phyloP scores from a whole-genome alignment of 1,284 basidiomycete genomes.

The Pulveroboletus sp. region DNA sequence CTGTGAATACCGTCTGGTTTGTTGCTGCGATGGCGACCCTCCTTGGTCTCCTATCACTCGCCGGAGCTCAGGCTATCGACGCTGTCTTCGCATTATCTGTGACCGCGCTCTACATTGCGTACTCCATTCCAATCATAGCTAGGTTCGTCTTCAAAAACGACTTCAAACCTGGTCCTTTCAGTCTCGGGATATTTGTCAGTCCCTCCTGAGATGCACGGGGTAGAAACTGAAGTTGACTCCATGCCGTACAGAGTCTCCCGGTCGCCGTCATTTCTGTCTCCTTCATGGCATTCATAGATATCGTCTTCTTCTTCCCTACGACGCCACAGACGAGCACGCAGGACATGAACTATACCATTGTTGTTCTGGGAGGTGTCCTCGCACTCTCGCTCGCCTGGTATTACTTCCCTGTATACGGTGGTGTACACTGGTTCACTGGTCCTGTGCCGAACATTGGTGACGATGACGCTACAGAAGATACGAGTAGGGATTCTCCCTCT shows the following conservation, averaged over 20 bases:
- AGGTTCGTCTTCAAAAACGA: constrained; percentile 53
- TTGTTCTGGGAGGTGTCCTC: constrained; percentile 61
- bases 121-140: constrained; percentile 56
- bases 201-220: neutral
- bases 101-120: constrained; percentile 60
- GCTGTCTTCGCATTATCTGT: constrained; percentile 69
- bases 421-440: constrained; percentile 67
- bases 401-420: constrained; percentile 67
- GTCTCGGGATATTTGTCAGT: constrained; percentile 59
- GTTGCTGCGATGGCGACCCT: constrained; percentile 46
- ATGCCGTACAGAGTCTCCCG: constrained; percentile 50
- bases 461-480: neutral
- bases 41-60: constrained; percentile 64
- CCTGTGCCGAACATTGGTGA: constrained; percentile 46
- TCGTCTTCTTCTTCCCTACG: constrained; percentile 67
- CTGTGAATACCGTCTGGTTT: constrained; percentile 69
- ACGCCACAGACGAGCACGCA: constrained; percentile 45
- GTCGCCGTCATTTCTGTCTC: constrained; percentile 51
- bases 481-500: neutral
- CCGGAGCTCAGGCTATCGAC: constrained; percentile 62
- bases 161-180: constrained; percentile 68
- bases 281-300: constrained; percentile 62
- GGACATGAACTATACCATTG: constrained; percentile 70
- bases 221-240: constrained; percentile 1
- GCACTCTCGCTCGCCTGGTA: constrained; percentile 59